Base-by-base conservation (phyloP, 495 filamentous ascomycete genomes). In the Viridothelium virens region DNA sequence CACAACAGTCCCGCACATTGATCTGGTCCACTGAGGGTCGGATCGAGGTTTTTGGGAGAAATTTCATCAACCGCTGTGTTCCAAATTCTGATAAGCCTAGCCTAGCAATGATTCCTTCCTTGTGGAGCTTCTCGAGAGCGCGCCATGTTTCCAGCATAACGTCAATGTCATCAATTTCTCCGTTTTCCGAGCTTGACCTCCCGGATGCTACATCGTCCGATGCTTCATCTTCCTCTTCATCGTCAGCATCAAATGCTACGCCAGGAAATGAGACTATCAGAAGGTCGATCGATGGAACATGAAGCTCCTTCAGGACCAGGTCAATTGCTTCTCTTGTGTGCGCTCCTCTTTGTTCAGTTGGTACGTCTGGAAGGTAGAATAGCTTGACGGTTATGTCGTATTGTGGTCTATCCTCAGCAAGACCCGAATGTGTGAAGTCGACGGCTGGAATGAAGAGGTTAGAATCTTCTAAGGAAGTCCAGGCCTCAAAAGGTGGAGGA, bases 361-460 rank as follows among this genome's bases (percentile, higher is more conserved):
- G 80, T 18, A 89, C 84, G 37, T 63, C 61, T 2, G 91, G 90
- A 18, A 96, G 82, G 75, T 93, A 95, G 83, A 97, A 97, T 31
- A 97, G 78, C 74, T 97, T 97, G 50, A 91, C 86, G 0, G 92
- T 97, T 74, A 96, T 95, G 76, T 96, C 90, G 79, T 97, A 96
- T 69, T 90, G 85, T 64, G 81, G 78, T 4, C 87, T 81, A 70
- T 94, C 90, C 73, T 96, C 92, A 37, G 86, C 78, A 33, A 97
- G 77, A 0, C 88, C 87, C 16, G 85, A 83, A 41, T 80, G 75
- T n/a, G 81, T 77, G 80, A 89, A 90, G 73, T 91, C 85, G 64
- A 90, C 84, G 50, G 86, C 82, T 44, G 92, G 92, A 61, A 96
- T 86, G 69, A 89, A 94, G 47, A 92, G 82, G 2, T 80, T 79